Evolutionary conservation across 805 yeast species (phyloP).

Genomic region (Candida adriatica): DNA sequence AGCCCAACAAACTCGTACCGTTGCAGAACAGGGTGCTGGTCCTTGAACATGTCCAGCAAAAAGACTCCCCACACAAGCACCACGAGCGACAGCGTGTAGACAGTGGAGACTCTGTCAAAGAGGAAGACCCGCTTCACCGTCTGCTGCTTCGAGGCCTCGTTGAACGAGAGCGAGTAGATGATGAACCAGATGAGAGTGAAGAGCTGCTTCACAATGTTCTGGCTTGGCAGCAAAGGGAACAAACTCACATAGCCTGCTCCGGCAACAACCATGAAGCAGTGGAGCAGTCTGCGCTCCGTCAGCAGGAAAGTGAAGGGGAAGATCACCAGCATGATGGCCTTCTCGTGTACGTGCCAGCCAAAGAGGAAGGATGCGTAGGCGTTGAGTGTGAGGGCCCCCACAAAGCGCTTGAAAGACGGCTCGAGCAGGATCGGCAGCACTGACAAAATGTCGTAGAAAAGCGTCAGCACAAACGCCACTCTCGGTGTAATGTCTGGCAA

Average conservation of each 20-base stretch:
- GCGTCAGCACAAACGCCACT: constrained; percentile 68
- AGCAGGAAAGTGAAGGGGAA: constrained; percentile 79
- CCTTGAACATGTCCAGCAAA: constrained; percentile 48
- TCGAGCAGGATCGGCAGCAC: constrained; percentile 61
- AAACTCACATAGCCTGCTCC: constrained; percentile 81
- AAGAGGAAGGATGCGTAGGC: constrained; percentile 87
- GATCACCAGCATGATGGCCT: constrained; percentile 85
- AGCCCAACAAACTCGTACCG: constrained; percentile 68
- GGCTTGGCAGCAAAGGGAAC: constrained; percentile 80
- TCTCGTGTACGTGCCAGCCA: constrained; percentile 99
- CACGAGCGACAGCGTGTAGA: constrained; percentile 60
- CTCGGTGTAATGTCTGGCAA: constrained; percentile 77
- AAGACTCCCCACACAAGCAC: constrained; percentile 50
- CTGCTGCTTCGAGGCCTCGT: constrained; percentile 49
- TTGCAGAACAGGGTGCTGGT: constrained; percentile 44
- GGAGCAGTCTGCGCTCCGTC: constrained; percentile 62
- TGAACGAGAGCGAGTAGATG: constrained; percentile 63
- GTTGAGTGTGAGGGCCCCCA: constrained; percentile 82
- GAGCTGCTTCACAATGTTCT: constrained; percentile 66
- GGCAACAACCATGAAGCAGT: constrained; percentile 63
- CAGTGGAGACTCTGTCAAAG: constrained; percentile 61
- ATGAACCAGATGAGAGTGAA: constrained; percentile 85
- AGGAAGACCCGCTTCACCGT: constrained; percentile 46
- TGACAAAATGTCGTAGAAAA: constrained; percentile 79
- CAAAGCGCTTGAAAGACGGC: constrained; percentile 71